Evolutionary conservation across 257 asterid species (phyloP).

Genomic region (Fraxinus americana): DNA sequence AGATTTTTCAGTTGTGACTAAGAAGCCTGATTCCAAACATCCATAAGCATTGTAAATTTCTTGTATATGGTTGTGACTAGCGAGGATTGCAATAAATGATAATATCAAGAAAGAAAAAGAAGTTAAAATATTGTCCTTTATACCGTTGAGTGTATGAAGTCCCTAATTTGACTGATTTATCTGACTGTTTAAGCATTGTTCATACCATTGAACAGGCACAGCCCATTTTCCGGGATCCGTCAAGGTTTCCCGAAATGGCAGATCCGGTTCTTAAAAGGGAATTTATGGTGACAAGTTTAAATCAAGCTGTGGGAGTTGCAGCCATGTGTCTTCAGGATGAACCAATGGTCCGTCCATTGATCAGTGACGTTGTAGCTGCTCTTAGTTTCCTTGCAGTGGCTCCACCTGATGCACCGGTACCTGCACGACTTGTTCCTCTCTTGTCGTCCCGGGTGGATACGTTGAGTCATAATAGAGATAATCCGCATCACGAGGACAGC

Average conservation of each 20-base stretch:
- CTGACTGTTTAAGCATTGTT: neutral
- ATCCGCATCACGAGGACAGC: neutral
- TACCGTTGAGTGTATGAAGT: neutral
- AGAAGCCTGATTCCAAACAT: too few relatives aligned
- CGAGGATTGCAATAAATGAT: neutral
- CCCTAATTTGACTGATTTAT: neutral
- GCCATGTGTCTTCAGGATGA: slow-evolving; percentile 18
- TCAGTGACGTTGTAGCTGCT: neutral
- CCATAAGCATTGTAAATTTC: too few relatives aligned
- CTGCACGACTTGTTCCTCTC: neutral
- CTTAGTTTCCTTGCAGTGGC: slow-evolving; percentile 10
- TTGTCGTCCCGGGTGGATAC: slow-evolving; percentile 1
- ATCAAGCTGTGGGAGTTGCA: slow-evolving; percentile 16
- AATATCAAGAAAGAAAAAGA: neutral
- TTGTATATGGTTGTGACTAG: too few relatives aligned
- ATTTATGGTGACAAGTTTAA: neutral
- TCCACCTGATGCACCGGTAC: slow-evolving; percentile 2
- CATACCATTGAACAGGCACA: neutral
- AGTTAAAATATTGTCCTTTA: neutral
- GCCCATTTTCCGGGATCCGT: slow-evolving; percentile 10
- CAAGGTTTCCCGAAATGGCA: slow-evolving; percentile 10
- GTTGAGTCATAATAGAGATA: neutral
- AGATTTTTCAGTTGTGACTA: too few relatives aligned
- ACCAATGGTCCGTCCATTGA: slow-evolving; percentile 12
- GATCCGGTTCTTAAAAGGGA: neutral